Conservation (phyloP, 352 stramenopile genomes). For the Globisporangium ultimum region DNA sequence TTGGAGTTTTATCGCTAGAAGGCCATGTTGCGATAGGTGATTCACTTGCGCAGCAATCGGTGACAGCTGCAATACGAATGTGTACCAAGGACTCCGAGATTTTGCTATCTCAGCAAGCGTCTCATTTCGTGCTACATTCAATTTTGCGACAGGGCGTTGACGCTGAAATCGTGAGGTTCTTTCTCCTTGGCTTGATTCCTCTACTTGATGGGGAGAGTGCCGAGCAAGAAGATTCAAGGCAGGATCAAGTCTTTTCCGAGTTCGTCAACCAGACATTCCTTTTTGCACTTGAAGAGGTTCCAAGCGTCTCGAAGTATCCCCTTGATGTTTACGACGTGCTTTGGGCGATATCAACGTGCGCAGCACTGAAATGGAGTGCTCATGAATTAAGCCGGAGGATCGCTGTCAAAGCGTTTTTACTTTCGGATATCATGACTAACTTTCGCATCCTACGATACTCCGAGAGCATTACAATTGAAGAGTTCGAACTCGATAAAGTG, state of each 20-base stretch:
- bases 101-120: background rate
- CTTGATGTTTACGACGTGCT: conserved; percentile 5
- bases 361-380: background rate
- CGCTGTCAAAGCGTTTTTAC: conserved; percentile 5
- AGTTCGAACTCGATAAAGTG: background rate
- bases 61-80: background rate
- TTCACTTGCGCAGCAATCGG: background rate
- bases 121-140: conserved; percentile 1
- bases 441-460: conserved; percentile 7
- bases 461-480: background rate
- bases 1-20: background rate
- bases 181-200: background rate
- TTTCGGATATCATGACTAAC: conserved; percentile 1
- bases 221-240: background rate
- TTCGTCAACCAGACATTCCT: conserved; percentile 4
- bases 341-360: conserved; percentile 3
- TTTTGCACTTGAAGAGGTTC: background rate
- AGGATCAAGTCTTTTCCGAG: background rate
- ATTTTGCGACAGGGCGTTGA: background rate
- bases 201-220: background rate
- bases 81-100: background rate
- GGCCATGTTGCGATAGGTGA: background rate
- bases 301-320: background rate
- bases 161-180: background rate
- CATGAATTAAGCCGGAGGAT: background rate